Evolutionary conservation across 495 filamentous ascomycete species (phyloP).

Genomic region (Acidiella bohemica): DNA sequence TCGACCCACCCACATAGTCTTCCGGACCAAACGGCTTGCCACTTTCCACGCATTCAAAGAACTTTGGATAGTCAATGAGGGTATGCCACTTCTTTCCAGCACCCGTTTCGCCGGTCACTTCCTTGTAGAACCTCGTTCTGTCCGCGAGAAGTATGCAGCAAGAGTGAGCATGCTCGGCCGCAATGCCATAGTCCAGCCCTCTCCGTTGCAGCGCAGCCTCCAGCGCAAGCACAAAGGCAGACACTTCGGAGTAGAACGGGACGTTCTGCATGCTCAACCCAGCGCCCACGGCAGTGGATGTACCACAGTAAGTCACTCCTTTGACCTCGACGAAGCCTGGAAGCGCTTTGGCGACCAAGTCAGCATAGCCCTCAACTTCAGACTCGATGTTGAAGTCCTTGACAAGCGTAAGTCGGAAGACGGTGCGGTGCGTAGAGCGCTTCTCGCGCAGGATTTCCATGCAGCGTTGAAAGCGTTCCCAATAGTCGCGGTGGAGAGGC

Average conservation of each 20-base stretch:
- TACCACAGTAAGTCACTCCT: slow-evolving; percentile 93
- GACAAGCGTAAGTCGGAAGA: slow-evolving; percentile 89
- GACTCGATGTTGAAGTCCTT: slow-evolving; percentile 95
- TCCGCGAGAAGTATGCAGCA: slow-evolving; percentile 76
- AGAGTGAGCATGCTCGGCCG: slow-evolving; percentile 86
- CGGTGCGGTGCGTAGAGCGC: slow-evolving; percentile 71
- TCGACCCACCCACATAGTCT: slow-evolving; percentile 73
- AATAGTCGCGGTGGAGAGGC: slow-evolving; percentile 89
- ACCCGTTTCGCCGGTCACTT: slow-evolving; percentile 35
- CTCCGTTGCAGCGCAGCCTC: slow-evolving; percentile 49
- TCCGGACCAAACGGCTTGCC: slow-evolving; percentile 62
- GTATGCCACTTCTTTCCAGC: slow-evolving; percentile 89
- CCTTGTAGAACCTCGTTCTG: slow-evolving; percentile 49
- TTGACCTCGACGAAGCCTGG: slow-evolving; percentile 91
- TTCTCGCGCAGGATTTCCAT: slow-evolving; percentile 78
- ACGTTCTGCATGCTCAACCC: slow-evolving; percentile 92
- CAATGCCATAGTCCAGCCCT: slow-evolving; percentile 74
- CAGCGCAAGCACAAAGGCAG: slow-evolving; percentile 62
- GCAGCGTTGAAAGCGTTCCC: slow-evolving; percentile 85
- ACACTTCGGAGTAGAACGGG: slow-evolving; percentile 82
- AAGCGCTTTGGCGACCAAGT: slow-evolving; percentile 68
- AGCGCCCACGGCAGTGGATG: slow-evolving; percentile 60
- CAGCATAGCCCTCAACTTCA: slow-evolving; percentile 79
- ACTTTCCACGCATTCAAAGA: slow-evolving; percentile 71
- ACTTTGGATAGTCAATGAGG: slow-evolving; percentile 73